Evolutionary conservation across 2,329 filamentous ascomycete genomes (phyloP).

Genomic region (Xylariales sp.): DNA sequence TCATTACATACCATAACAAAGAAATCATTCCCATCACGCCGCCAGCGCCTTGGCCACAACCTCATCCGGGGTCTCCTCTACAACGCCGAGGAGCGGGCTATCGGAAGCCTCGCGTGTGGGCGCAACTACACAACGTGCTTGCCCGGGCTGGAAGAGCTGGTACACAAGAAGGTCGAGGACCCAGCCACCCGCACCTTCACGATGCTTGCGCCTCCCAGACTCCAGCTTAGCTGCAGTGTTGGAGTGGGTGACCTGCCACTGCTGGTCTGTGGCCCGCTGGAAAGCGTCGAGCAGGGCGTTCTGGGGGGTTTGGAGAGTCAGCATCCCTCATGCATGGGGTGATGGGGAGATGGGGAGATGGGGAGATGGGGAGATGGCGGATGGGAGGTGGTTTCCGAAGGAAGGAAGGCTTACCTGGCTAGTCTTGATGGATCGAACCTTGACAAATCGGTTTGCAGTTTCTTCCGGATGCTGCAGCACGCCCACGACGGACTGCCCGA

Average conservation of each 20-base stretch:
- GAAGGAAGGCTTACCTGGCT: too few species aligned
- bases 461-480: slow-evolving; percentile 2
- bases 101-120: slow-evolving; percentile 18
- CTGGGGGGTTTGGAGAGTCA: slow-evolving; percentile 16
- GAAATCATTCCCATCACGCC: too few species aligned
- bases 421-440: slow-evolving; percentile 22
- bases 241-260: slow-evolving; percentile 16
- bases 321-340: too few species aligned
- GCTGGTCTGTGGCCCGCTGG: slow-evolving; percentile 11
- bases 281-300: slow-evolving; percentile 21
- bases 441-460: slow-evolving; percentile 21
- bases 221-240: slow-evolving; percentile 13
- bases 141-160: slow-evolving; percentile 23
- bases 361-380: too few species aligned
- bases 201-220: slow-evolving; percentile 16
- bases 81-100: slow-evolving; percentile 18
- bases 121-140: slow-evolving; percentile 21
- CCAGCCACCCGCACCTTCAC: slow-evolving; percentile 16
- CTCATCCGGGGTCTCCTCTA: slow-evolving; percentile 20
- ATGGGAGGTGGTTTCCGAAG: too few species aligned
- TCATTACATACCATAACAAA: too few species aligned
- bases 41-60: slow-evolving; percentile 18
- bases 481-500: slow-evolving; percentile 17
- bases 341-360: too few species aligned
- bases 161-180: slow-evolving; percentile 22